Conservation (phyloP, 768 basidiomycete species). For the Paxillus ammoniavirescens region DNA sequence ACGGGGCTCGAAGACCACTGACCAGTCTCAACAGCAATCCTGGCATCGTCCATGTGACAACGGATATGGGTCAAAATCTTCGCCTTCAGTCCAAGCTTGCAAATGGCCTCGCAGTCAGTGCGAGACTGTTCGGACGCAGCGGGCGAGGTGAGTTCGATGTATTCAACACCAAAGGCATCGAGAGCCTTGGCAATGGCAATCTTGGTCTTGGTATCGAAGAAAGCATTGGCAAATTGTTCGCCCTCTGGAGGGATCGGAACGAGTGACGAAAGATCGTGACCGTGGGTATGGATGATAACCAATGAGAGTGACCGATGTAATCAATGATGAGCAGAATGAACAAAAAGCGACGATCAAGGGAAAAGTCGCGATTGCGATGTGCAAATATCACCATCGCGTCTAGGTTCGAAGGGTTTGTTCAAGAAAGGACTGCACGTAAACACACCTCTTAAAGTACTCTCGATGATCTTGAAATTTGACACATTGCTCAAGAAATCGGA, state of each 20-base stretch:
- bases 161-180: constrained; percentile 98
- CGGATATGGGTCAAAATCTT: constrained; percentile 99
- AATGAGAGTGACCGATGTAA: neutral
- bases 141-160: constrained; percentile 98
- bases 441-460: constrained; percentile 91
- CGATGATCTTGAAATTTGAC: constrained; percentile 94
- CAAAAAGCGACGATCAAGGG: neutral
- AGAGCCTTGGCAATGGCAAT: constrained; percentile 98
- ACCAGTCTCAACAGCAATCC: constrained; percentile 98
- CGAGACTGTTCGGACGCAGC: constrained; percentile 96
- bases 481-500: constrained; percentile 91
- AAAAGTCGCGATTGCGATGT: neutral
- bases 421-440: constrained; percentile 5
- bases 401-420: neutral
- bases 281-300: neutral
- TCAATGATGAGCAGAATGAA: neutral
- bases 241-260: constrained; percentile 61
- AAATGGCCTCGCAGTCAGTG: constrained; percentile 94
- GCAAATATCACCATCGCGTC: neutral
- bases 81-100: constrained; percentile 94
- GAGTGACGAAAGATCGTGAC: neutral
- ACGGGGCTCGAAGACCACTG: constrained; percentile 16
- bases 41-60: constrained; percentile 99
- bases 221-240: constrained; percentile 99
- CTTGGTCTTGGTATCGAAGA: constrained; percentile 99